Percentiles rank a stretch among this genome's conserved stretches.
Evolutionary conservation across 1,284 basidiomycete genomes (phyloP).

Genomic region (Trametes sp.): DNA sequence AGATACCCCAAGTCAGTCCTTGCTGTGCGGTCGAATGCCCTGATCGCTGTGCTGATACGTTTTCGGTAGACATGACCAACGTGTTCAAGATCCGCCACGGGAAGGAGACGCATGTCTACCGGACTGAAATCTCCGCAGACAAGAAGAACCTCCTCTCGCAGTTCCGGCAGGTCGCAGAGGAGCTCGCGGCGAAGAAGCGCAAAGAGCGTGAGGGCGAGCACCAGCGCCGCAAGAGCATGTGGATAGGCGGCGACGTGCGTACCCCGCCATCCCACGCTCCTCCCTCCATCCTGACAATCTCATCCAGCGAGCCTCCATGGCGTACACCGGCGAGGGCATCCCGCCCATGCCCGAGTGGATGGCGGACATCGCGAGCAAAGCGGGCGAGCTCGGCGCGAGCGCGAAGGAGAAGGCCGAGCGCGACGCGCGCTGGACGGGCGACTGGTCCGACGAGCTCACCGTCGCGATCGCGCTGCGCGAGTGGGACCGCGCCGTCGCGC

Average conservation of each 20-base stretch:
- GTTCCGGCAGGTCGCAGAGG: constrained; percentile 93
- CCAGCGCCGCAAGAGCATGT: constrained; percentile 84
- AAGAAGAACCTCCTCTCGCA: constrained; percentile 88
- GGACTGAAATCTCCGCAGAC: constrained; percentile 82
- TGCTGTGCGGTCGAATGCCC: not conserved
- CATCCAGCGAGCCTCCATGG: constrained; percentile 38
- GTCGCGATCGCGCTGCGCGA: constrained; percentile 91
- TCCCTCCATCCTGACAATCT: not conserved
- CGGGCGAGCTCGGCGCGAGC: constrained; percentile 56
- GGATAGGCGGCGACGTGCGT: constrained; percentile 67
- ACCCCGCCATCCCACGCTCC: constrained; percentile 1
- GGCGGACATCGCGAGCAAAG: constrained; percentile 64
- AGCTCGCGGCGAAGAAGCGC: constrained; percentile 84
- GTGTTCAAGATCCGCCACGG: constrained; percentile 95
- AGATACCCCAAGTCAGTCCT: constrained; percentile 83
- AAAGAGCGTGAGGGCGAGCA: constrained; percentile 94
- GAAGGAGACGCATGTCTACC: constrained; percentile 94
- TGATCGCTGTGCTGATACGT: not conserved
- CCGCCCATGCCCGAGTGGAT: constrained; percentile 75
- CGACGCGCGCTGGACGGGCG: constrained; percentile 86
- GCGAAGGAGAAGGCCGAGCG: constrained; percentile 77
- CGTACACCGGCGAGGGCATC: constrained; percentile 38
- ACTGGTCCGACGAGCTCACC: constrained; percentile 91
- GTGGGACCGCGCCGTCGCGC: constrained; percentile 85
- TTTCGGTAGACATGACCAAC: constrained; percentile 80